phyloP scores from a whole-genome alignment of 768 basidiomycete genomes.

The Trametes gibbosa region DNA sequence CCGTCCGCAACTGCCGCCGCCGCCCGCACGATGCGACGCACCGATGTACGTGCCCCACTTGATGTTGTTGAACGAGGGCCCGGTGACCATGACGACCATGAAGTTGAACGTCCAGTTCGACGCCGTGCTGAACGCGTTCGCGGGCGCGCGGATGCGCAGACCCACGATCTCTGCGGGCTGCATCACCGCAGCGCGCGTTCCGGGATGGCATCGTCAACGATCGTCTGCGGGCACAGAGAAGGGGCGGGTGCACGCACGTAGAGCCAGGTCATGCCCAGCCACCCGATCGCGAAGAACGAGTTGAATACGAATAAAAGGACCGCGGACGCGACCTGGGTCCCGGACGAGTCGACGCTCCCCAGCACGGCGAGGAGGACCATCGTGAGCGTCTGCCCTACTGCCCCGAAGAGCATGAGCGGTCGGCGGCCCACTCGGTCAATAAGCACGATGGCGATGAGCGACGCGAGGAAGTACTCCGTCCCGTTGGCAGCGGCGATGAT shows the following conservation, averaged over 20 bases:
- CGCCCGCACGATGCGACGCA: constrained; percentile 19
- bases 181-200: too few relatives aligned
- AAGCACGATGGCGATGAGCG: constrained; percentile 65
- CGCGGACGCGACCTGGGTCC: constrained; percentile 49
- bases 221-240: not conserved
- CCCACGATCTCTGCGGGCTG: constrained; percentile 68
- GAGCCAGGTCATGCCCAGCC: constrained; percentile 72
- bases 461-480: constrained; percentile 71
- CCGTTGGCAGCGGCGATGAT: constrained; percentile 67
- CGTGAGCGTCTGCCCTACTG: constrained; percentile 53
- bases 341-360: constrained; percentile 48
- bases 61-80: constrained; percentile 56
- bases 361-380: constrained; percentile 61
- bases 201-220: not conserved
- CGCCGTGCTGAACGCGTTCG: constrained; percentile 60
- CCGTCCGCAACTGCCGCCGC: not conserved
- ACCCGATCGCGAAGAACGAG: constrained; percentile 67
- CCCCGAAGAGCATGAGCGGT: constrained; percentile 68
- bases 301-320: constrained; percentile 69
- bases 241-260: constrained; percentile 41
- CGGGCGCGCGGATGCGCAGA: constrained; percentile 58
- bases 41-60: constrained; percentile 61
- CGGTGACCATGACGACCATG: constrained; percentile 59
- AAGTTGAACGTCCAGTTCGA: constrained; percentile 58
- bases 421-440: constrained; percentile 75